Evolutionary conservation across 352 stramenopile species (phyloP), one percentile per base, ranked within the genome.

Genomic region (Phytopythium kandeliae): DNA sequence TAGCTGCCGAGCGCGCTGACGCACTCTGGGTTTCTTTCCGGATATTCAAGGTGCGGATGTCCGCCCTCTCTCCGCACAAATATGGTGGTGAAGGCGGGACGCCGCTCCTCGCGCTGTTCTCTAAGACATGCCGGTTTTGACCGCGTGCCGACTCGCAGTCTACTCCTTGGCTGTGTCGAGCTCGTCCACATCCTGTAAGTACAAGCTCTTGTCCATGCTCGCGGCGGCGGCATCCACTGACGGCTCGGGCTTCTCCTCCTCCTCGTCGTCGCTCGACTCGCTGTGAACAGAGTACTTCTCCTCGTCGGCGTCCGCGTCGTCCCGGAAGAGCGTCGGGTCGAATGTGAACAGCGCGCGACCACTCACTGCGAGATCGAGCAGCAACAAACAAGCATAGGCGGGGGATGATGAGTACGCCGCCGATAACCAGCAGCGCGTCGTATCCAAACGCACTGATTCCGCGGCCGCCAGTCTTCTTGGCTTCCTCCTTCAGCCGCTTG

Each of bases 261-360:
- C 64, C 2, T 85, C 62, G 8, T 71, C 62, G 34, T 83, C 69
- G 26, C 75, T 63, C 48, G 77, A 64, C 17, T 75, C 60, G 31
- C 78, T 77, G 48, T 89, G 74, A 37, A 89, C 62, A 21, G 79
- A 86, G 63, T 95, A 94, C 44, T 68, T 64, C 50, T 96, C 83
- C 28, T 93, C 86, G 56, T 89, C 82, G 51, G 87, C 86, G 61
- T 89, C 86, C 25, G 88, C 88, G 42, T 96, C 88, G 67, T 97
- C 88, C 48, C 80, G 78, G 79, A 97, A 97, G 65, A 97, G 71
- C 30, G 81, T 89, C 28, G 89, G 82, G 57, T 97, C 86, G 70
- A 72, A 96, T 31, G 85, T 87, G 69, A 97, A 97, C 61, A 97
- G 61, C 30, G 86, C 85, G 72, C 87, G 80, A 72, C 88, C 88